A percentile compares a stretch with the other conserved stretches of the same genome.
Conservation (phyloP, 805 yeast species). For the Isabelozyma pseudorhagii region DNA sequence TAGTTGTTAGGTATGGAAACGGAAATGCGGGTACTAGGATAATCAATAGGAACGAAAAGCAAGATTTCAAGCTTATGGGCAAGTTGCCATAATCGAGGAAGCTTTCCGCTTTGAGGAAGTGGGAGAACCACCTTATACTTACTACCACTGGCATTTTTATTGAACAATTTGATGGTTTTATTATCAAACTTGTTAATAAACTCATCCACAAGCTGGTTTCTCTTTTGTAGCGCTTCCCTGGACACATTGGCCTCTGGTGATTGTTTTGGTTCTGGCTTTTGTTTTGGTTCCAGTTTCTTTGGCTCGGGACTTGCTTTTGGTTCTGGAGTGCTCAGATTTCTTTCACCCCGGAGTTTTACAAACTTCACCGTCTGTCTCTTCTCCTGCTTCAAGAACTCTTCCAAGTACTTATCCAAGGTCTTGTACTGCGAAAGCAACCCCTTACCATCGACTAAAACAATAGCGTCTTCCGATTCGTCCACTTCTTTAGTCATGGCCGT, state of each 20-base stretch:
- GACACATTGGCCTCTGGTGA: conserved; percentile 2
- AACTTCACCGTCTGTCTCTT: conserved; percentile 62
- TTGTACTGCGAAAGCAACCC: conserved; percentile 53
- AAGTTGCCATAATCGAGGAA: conserved; percentile 29
- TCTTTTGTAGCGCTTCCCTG: conserved; percentile 4
- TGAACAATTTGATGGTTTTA: conserved; percentile 20
- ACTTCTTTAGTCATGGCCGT: conserved; percentile 18
- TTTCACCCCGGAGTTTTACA: conserved; percentile 31
- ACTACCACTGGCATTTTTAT: conserved; percentile 18
- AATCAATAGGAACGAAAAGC: conserved; percentile 28
- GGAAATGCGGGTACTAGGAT: conserved; percentile 22
- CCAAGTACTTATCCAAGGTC: conserved; percentile 58
- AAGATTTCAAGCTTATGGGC: conserved; percentile 23
- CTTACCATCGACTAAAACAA: conserved; percentile 41
- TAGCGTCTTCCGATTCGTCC: conserved; percentile 16
- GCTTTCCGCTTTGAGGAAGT: conserved; percentile 7
- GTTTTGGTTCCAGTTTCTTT: neutral
- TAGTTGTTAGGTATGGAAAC: conserved; percentile 27
- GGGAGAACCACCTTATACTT: conserved; percentile 33
- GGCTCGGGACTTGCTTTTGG: neutral
- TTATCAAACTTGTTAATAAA: conserved; percentile 24
- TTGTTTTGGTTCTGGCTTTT: neutral
- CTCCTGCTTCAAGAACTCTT: conserved; percentile 54
- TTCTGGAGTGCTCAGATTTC: conserved; percentile 3
- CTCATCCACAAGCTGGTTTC: conserved; percentile 20